Percentiles rank a stretch among this genome's conserved stretches.
Conservation (phyloP, 805 yeast species). For the Priceomyces fermenticarens region DNA sequence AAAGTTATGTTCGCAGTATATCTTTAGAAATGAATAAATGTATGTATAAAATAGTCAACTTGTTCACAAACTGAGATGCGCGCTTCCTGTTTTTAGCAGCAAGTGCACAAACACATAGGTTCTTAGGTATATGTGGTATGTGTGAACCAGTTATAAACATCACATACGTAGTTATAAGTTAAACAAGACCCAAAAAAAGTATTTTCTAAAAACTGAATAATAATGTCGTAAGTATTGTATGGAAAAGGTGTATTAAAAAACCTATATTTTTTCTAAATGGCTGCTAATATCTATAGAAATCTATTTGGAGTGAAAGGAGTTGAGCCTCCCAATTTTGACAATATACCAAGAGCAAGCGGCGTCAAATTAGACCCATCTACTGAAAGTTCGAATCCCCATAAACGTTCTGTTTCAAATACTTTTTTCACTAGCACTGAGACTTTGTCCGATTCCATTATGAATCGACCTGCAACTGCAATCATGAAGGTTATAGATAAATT, state of each 20-base stretch:
- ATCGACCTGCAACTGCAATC: constrained; percentile 22
- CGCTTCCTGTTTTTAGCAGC: too few relatives aligned
- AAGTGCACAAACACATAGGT: too few relatives aligned
- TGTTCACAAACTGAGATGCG: too few relatives aligned
- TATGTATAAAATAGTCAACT: too few relatives aligned
- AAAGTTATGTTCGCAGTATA: too few relatives aligned
- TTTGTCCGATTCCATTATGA: constrained; percentile 8
- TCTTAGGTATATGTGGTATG: too few relatives aligned
- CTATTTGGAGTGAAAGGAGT: constrained; percentile 6
- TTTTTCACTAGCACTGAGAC: constrained; percentile 10
- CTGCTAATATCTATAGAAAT: constrained; percentile 6
- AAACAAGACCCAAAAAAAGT: too few relatives aligned
- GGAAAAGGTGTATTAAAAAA: too few relatives aligned
- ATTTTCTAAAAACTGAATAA: neutral
- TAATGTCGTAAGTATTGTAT: constrained; percentile 8
- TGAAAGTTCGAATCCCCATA: constrained; percentile 6
- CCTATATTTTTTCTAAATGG: neutral
- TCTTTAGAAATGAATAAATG: too few relatives aligned
- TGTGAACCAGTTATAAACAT: too few relatives aligned
- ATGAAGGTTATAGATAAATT: constrained; percentile 18
- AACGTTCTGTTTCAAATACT: constrained; percentile 8
- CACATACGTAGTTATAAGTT: too few relatives aligned
- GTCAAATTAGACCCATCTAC: constrained; percentile 1
- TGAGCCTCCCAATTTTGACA: constrained; percentile 5
- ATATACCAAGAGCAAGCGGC: constrained; percentile 3